Evolutionary conservation across 2,329 filamentous ascomycete species (phyloP).

Genomic region (Lecanicillium sp.): DNA sequence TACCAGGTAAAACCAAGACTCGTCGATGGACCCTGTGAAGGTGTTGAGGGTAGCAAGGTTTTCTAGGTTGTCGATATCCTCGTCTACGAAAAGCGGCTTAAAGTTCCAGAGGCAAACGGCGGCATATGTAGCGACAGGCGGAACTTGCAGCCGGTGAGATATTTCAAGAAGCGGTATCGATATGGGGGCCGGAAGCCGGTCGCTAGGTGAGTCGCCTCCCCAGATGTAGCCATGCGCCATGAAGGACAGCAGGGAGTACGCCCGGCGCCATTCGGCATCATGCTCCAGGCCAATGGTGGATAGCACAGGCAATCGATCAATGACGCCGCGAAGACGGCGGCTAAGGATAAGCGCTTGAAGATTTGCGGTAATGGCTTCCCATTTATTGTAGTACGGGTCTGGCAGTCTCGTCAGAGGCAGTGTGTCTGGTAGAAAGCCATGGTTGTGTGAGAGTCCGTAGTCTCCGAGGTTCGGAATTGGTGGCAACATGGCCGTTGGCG

Average conservation of each 20-base stretch:
- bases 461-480: conserved; percentile 58
- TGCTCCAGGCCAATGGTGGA: conserved; percentile 74
- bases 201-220: conserved; percentile 77
- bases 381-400: conserved; percentile 88
- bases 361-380: conserved; percentile 81
- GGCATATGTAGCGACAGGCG: conserved; percentile 89
- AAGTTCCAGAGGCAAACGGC: conserved; percentile 94
- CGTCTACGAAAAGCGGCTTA: conserved; percentile 79
- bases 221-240: conserved; percentile 95
- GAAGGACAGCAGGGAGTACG: conserved; percentile 84
- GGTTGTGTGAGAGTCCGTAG: conserved; percentile 68
- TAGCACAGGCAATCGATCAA: conserved; percentile 75
- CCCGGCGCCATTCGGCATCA: conserved; percentile 86
- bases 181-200: conserved; percentile 70
- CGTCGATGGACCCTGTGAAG: conserved; percentile 88
- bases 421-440: conserved; percentile 82
- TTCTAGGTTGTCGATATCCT: conserved; percentile 72
- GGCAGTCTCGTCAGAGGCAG: conserved; percentile 72
- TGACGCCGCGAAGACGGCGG: conserved; percentile 69
- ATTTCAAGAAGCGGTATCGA: conserved; percentile 75
- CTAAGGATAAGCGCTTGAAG: conserved; percentile 81
- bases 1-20: conserved; percentile 97
- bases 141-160: conserved; percentile 72
- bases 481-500: conserved; percentile 39
- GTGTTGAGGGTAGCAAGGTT: conserved; percentile 84